phyloP scores from a whole-genome alignment of 331 rosid species.

The Pyrus hybrid region DNA sequence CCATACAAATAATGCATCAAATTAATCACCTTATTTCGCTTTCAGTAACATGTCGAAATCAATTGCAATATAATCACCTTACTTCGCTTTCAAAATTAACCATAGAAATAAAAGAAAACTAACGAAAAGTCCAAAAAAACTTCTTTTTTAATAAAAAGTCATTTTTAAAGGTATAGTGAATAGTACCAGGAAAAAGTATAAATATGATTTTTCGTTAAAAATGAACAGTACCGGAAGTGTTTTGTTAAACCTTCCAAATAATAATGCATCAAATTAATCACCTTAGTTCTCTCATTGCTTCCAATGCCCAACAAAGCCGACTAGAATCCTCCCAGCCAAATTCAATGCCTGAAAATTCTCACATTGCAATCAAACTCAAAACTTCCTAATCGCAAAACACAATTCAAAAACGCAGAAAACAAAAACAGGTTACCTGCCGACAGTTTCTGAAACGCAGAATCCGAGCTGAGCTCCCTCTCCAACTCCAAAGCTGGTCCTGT shows the following conservation, averaged over 20 bases:
- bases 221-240: too few species aligned
- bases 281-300: constrained; percentile 20
- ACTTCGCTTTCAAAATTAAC: too few species aligned
- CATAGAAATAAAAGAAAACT: too few species aligned
- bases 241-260: too few species aligned
- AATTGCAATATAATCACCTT: too few species aligned
- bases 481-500: constrained; percentile 14
- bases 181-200: too few species aligned
- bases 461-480: constrained; percentile 5
- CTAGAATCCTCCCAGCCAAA: not conserved
- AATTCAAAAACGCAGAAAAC: not conserved
- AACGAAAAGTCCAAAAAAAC: too few species aligned
- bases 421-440: constrained; percentile 4
- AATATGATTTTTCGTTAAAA: too few species aligned
- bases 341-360: not conserved
- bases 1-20: not conserved
- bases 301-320: constrained; percentile 16
- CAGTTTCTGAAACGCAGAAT: constrained; percentile 2
- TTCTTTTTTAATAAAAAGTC: too few species aligned
- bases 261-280: not conserved
- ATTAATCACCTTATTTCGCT: too few species aligned
- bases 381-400: not conserved
- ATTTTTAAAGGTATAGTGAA: too few species aligned
- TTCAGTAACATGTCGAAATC: too few species aligned
- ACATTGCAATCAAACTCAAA: not conserved